Base-by-base conservation (phyloP, 1,139 yeast genomes). In the Taphrina flavorubra region DNA sequence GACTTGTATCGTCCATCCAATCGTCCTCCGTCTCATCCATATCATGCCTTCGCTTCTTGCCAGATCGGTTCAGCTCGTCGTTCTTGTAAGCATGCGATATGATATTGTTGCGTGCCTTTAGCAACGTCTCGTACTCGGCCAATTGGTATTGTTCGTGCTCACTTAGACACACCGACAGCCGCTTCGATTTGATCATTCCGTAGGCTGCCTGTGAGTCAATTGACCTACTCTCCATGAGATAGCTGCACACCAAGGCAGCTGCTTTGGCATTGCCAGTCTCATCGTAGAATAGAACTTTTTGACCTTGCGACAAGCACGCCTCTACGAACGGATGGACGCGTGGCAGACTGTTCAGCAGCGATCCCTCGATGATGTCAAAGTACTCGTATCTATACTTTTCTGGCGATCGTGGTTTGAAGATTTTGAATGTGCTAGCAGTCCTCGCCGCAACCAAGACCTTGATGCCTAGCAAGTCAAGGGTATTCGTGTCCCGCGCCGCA, bases 341-440 rank as follows among this genome's bases (percentile, higher is more conserved):
- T 20, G 63, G 68, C 34, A 65, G 31, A 3, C 31, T 40, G 13
- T 39, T 44, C 6, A 57, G 42, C 20, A 56, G 51, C 13, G 63
- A 57, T 10, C 68, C 68, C 34, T 63, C 67, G 20, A 46, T 59
- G 14, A 65, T 47, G 46, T 65, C 68, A n/a, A 65, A 42, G 53
- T 42, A 36, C 47, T 63, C 67, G 46, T 63, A 63, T 16, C 67
- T 59, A 46, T 53, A 63, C 39, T 55, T 56, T 39, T 63, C 67
- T 4, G 67, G 67, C 11, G 25, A 57, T 10, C 58, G 14, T 20
- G 37, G 44, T 36, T 58, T 57, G 68, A 65, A 65, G 58, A 65
- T 47, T 40, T 65, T 37, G n/a, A 37, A 46, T 31, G 63, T 57
- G 34, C 34, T 36, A 13, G 56, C 31, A 8, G 68, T 65, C 34